Conservation (phyloP, 1,284 basidiomycete genomes). For the Neotropicomus parvogracilis region DNA sequence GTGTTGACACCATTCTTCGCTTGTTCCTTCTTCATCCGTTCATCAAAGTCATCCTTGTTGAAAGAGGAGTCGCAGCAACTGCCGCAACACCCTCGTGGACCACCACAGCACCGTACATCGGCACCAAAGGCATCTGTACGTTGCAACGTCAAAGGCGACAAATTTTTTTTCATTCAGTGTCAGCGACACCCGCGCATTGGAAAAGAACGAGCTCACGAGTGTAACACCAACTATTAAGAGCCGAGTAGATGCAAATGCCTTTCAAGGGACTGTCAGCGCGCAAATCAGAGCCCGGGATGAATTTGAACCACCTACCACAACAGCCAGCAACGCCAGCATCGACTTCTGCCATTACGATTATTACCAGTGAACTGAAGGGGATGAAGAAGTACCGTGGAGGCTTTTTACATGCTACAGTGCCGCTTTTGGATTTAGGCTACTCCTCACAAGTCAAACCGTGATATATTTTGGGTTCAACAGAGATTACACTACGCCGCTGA, state of each 20-base stretch:
- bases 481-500: no score
- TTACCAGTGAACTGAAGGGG: no score
- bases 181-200: not conserved
- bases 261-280: not conserved
- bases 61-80: conserved; percentile 31
- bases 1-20: conserved; percentile 12
- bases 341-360: conserved; percentile 22
- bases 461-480: no score
- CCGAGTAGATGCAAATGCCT: conserved; percentile 18
- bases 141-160: no score
- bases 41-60: conserved; percentile 31
- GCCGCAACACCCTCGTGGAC: conserved; percentile 28
- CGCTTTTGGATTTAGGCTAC: no score
- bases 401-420: no score
- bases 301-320: conserved; percentile 24
- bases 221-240: conserved; percentile 27
- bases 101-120: conserved; percentile 25
- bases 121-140: conserved; percentile 26
- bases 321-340: conserved; percentile 10
- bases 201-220: conserved; percentile 20
- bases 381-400: no score
- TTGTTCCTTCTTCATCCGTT: conserved; percentile 26
- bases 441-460: no score
- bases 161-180: not conserved
- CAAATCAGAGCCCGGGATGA: not conserved